Evolutionary conservation across 2,329 filamentous ascomycete genomes (phyloP), one percentile per base, ranked within the genome.

Genomic region (Sarocladium kiliense): DNA sequence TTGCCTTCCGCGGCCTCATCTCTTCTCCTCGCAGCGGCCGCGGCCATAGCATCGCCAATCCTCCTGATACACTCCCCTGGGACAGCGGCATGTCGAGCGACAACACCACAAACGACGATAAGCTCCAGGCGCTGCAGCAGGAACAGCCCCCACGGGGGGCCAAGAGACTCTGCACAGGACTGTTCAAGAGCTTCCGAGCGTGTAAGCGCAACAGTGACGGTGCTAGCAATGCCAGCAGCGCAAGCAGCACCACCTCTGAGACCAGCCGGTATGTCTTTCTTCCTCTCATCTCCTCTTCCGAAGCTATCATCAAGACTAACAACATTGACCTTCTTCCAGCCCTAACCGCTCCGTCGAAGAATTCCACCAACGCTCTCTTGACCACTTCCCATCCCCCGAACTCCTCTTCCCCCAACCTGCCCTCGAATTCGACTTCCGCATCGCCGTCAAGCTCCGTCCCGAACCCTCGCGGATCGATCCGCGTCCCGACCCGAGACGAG

Each of bases 401-500:
- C 59, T 77, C 32, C 68, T 68, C 3, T 71, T 79, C 53, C 76
- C 77, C 14, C 71, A 72, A 61, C 76, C 77, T 4, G 70, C 68
- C 36, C 69, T 78, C 51, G 71, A 71, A 53, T 76, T 78, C 45
- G 77, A 80, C 61, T 78, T 80, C 59, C 75, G 76, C 55, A 74
- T 80, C 63, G 73, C 74, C 39, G 76, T 79, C 14, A 67, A 66
- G 18, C 65, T 78, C 26, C 73, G 74, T 57, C 72, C 73, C 18
- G 71, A 73, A 53, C 66, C 71, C 30, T 70, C 77, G 11, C 69
- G 70, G 21, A 23, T 45, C 30, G 26, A 55, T 18, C 26, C 54
- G 25, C 50, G 50, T 25, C 32, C 50, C 4, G 23, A 21, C 14
- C 36, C 21, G 11, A 30, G 23, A 19, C 23, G n/a, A 50, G 9